Percentiles rank a stretch among this genome's conserved stretches.
phyloP scores from a whole-genome alignment of 441 rosid genomes.

The Corymbia citriodora region DNA sequence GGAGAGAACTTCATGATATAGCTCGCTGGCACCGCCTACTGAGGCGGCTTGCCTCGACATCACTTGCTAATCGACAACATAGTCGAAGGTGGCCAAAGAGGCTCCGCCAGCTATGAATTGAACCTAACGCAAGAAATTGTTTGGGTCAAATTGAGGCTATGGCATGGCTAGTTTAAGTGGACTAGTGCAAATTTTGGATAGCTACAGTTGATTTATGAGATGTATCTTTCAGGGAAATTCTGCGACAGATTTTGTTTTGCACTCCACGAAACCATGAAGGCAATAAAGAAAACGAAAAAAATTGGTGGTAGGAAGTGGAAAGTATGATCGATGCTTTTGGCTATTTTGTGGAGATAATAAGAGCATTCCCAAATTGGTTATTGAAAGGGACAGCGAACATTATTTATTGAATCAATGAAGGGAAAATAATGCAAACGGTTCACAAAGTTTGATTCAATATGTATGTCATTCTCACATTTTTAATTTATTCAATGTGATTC shows the following conservation, averaged over 20 bases:
- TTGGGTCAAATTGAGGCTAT: not conserved
- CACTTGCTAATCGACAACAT: not conserved
- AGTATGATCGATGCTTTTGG: not conserved
- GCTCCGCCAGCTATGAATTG: fast-evolving
- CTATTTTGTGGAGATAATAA: not conserved
- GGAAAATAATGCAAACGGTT: not conserved
- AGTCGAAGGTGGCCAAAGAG: not conserved
- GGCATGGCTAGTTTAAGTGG: not conserved
- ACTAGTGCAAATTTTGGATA: not conserved
- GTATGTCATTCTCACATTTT: not conserved
- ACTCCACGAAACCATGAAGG: not conserved
- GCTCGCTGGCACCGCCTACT: not conserved
- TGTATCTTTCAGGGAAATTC: not conserved
- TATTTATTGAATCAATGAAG: not conserved
- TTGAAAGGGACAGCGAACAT: not conserved
- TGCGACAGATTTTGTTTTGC: not conserved
- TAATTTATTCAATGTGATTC: not conserved
- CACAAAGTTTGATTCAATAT: not conserved
- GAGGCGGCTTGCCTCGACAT: not conserved
- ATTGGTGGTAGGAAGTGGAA: not conserved
- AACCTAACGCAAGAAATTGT: not conserved
- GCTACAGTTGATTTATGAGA: not conserved
- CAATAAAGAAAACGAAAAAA: not conserved
- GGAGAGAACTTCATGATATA: not conserved
- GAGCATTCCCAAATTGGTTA: not conserved